Base-by-base conservation (phyloP, 148 eudicot species). In the Dysphania ambrosioides region DNA sequence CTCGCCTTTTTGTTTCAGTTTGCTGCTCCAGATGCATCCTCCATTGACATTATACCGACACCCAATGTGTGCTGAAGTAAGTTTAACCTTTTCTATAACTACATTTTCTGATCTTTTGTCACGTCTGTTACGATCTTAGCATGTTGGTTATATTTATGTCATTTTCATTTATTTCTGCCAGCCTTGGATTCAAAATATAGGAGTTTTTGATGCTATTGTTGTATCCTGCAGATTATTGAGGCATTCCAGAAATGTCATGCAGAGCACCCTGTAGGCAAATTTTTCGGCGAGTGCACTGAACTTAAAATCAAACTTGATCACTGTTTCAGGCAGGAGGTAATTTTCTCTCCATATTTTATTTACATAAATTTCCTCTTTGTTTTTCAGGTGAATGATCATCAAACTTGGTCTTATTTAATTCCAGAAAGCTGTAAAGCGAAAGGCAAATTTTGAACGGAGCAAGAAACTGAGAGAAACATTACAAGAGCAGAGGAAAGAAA, bases 21-120 rank as follows among this genome's bases (percentile, higher is more conserved):
- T 65, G 70, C 62, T 61, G 0, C 30, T 4, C 24, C 34, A 66
- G 73, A 92, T 92, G 95, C 97, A 92, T 87, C 97, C 95, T 75
- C 95, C 95, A 79, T 77, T 92, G 71, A 90, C 97, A 2, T 55
- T 92, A 36, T 95, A 92, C 72, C 81, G 92, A 81, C 95, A 92
- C 77, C 97, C 97, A 29, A 85, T 92, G 91, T 92, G 97, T 77
- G 95, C 86, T 72, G 97, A 92, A 72, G 97, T 90, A 84, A 92
- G 95, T 84, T 81, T 35, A 70, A 19, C 66, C 49, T 70, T 34
- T 66, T 68, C 51, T 61, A 32, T 63, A 7, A 8, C 69, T 31
- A 41, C 61, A 24, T 21, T 42, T 18, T 35, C 35, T 42, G 26
- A 53, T 30, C 34, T 35, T 11, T 56, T 32, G n/a, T 32, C 35